Conservation (phyloP, 169 alveolate species). For the Eimeria sp. region DNA sequence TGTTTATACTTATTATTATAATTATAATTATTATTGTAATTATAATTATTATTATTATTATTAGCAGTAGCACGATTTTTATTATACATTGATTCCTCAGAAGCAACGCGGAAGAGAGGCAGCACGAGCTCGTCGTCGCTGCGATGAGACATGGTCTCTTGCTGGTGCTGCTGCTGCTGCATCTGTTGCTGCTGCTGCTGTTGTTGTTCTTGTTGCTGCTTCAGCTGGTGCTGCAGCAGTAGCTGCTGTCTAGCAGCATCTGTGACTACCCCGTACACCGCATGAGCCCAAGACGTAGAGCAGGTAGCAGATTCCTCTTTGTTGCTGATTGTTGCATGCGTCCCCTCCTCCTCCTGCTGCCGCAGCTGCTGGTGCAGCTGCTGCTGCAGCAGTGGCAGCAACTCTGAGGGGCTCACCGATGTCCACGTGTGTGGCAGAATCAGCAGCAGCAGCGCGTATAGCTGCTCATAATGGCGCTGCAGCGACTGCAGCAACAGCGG, state of each 20-base stretch:
- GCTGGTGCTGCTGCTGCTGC: constrained; percentile 46
- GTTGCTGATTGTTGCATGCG: constrained; percentile 14
- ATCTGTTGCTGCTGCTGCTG: constrained; percentile 41
- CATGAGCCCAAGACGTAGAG: background rate
- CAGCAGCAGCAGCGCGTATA: background rate
- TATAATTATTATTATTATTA: background rate
- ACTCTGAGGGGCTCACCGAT: background rate
- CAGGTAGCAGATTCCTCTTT: background rate
- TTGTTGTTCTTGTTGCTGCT: constrained; percentile 14
- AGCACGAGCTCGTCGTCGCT: constrained; percentile 35
- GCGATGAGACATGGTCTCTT: background rate
- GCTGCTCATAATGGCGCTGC: background rate
- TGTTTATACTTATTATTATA: too few species aligned
- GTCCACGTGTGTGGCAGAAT: constrained; percentile 38
- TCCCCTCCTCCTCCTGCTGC: background rate
- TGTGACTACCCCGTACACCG: constrained; percentile 32
- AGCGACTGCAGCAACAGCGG: constrained; percentile 65
- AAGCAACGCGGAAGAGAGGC: constrained; percentile 36
- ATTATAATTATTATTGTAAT: too few species aligned
- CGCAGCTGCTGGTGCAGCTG: constrained; percentile 6
- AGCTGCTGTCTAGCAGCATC: constrained; percentile 37
- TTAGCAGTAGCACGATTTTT: constrained; percentile 11
- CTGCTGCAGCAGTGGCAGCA: constrained; percentile 70
- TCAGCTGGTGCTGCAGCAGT: constrained; percentile 27
- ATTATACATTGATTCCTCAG: background rate